Base-by-base conservation (phyloP, 257 asterid species). In the Henckelia pumila region DNA sequence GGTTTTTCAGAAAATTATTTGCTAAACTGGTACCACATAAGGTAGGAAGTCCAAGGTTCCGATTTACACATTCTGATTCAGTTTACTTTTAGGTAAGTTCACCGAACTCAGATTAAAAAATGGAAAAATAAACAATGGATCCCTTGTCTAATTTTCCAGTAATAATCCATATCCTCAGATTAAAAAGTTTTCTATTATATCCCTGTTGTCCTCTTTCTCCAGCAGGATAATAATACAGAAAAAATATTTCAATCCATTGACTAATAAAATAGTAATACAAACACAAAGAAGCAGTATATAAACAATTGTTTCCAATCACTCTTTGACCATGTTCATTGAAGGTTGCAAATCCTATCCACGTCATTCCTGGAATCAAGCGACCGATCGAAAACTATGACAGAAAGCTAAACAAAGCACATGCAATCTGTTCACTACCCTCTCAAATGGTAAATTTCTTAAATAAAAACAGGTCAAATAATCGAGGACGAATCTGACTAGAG, bases 211-310 rank as follows among this genome's bases (percentile, higher is more conserved):
- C 72, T 56, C 53, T 74, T n/a, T 56, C 73, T 56, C 50, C 50
- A 61, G 75, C 22, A 68, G 66, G 55, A 75, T 68, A 47, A 71
- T 69, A 70, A 59, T 58, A 81, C 56, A 47, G 55, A 47, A 56
- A 56, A 64, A 73, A 75, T 59, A 71, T 72, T 72, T 82, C 77
- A 32, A 21, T 82, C 82, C 83, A 75, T 78, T 60, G 35, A 28
- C 69, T 73, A 63, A 70, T 64, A 25, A 71, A 73, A 61, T 68
- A 49, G 60, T 40, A 52, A 61, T 66, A 65, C 24, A 75, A 67
- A 47, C 29, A 35, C 19, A 70, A 58, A 62, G 59, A 52, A 49
- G 75, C 29, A 73, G 33, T 35, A 56, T 33, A 72, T n/a, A 58
- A 76, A 55, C 73, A 76, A 72, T 72, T 24, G 55, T 72, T 78